Conservation (phyloP, 768 basidiomycete genomes). For the Podaxis pistillaris region DNA sequence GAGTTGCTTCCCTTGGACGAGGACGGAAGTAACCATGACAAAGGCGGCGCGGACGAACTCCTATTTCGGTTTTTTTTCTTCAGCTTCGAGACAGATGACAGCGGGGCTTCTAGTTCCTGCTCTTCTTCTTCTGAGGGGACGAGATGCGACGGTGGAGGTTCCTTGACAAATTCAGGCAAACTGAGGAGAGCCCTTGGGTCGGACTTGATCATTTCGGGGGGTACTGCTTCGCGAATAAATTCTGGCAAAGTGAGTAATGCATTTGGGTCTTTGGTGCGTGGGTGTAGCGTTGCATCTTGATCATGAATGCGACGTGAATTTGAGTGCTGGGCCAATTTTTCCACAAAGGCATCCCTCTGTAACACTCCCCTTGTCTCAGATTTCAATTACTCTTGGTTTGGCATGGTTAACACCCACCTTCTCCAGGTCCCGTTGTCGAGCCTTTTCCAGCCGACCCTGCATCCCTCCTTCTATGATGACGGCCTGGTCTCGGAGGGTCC, state of each 20-base stretch:
- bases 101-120: slow-evolving; percentile 12
- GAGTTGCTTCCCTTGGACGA: slow-evolving; percentile 24
- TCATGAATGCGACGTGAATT: slow-evolving; percentile 69
- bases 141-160: slow-evolving; percentile 37
- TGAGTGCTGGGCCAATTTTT: slow-evolving; percentile 69
- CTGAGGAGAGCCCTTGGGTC: slow-evolving; percentile 51
- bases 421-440: slow-evolving; percentile 54
- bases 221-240: slow-evolving; percentile 58
- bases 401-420: slow-evolving; percentile 44
- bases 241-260: slow-evolving; percentile 57
- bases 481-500: slow-evolving; percentile 68
- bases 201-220: slow-evolving; percentile 24
- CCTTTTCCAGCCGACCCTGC: slow-evolving; percentile 52
- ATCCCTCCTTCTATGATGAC: slow-evolving; percentile 65
- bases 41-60: slow-evolving; percentile 60
- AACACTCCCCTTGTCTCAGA: slow-evolving; percentile 11
- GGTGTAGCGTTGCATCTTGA: slow-evolving; percentile 70
- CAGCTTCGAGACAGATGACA: slow-evolving; percentile 19
- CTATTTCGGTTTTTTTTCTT: slow-evolving; percentile 41
- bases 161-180: slow-evolving; percentile 59
- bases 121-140: slow-evolving; percentile 13
- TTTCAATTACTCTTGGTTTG: slow-evolving; percentile 5
- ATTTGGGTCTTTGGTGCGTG: slow-evolving; percentile 45
- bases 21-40: slow-evolving; percentile 53
- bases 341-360: slow-evolving; percentile 75